These are phyloP conservation scores for Dothideomycetes sp. DNA, from an alignment of 2,329 filamentous ascomycete genomes.

Conservation along the genomic window DNA sequence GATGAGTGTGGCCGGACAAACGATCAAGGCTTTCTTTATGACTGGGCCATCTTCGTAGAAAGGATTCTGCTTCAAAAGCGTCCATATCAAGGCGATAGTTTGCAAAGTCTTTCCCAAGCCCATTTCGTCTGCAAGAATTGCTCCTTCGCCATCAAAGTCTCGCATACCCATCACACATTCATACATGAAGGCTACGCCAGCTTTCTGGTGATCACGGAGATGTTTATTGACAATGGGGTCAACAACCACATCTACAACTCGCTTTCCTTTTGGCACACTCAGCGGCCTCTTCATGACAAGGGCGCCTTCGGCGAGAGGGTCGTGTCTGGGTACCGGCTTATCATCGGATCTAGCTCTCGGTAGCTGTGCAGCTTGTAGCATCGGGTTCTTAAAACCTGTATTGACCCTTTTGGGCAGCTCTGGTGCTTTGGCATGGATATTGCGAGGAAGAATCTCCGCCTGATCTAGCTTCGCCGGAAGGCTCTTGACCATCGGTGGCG, in stretches of 20 bases:
- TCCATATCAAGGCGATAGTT: slow-evolving; percentile 62
- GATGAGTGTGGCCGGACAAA: slow-evolving; percentile 62
- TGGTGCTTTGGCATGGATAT: background rate
- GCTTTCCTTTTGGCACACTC: slow-evolving; percentile 47
- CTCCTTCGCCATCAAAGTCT: slow-evolving; percentile 53
- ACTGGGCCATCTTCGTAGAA: slow-evolving; percentile 48
- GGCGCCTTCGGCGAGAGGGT: slow-evolving; percentile 47
- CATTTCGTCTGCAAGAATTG: slow-evolving; percentile 67
- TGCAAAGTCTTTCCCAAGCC: slow-evolving; percentile 64
- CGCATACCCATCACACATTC: slow-evolving; percentile 68
- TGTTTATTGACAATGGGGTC: slow-evolving; percentile 54
- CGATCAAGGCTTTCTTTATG: slow-evolving; percentile 60
- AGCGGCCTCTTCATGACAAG: slow-evolving; percentile 56
- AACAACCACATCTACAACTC: slow-evolving; percentile 61
- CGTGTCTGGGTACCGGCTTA: slow-evolving; percentile 44
- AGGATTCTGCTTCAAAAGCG: slow-evolving; percentile 60
- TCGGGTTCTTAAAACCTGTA: slow-evolving; percentile 48
- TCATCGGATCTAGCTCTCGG: slow-evolving; percentile 29
- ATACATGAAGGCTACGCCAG: slow-evolving; percentile 61
- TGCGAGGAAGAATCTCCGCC: background rate
- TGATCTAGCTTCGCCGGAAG: slow-evolving; percentile 3
- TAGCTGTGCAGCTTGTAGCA: slow-evolving; percentile 42
- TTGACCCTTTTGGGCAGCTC: slow-evolving; percentile 27
- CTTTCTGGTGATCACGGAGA: slow-evolving; percentile 56
- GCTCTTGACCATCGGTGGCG: slow-evolving; percentile 2